Conservation (phyloP, 805 yeast genomes). For the Candida schatavii region DNA sequence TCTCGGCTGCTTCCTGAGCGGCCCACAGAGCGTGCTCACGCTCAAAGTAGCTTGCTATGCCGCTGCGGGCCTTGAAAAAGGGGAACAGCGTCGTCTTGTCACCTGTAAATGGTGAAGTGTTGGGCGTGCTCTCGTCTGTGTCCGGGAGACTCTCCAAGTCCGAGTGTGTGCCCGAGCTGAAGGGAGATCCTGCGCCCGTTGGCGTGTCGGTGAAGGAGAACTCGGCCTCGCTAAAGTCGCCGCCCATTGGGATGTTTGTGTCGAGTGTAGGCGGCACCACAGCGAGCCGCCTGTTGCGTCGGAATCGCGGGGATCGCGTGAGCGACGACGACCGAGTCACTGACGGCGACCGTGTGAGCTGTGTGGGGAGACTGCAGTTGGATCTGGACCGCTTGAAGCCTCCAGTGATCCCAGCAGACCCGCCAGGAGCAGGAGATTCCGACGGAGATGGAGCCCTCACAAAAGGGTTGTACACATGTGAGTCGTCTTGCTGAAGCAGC, state of each 20-base stretch:
- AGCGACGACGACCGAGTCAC: slow-evolving; percentile 4
- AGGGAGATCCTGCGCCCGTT: not conserved
- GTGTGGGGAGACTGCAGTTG: not conserved
- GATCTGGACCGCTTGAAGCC: slow-evolving; percentile 4
- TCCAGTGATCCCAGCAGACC: no score
- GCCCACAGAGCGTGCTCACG: not conserved
- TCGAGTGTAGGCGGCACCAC: not conserved
- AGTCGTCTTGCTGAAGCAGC: slow-evolving; percentile 10
- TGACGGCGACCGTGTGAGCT: slow-evolving; percentile 3
- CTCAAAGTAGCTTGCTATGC: not conserved
- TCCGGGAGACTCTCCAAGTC: slow-evolving; percentile 4
- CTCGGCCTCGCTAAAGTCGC: slow-evolving; percentile 2
- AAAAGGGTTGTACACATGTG: not conserved
- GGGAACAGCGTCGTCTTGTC: not conserved
- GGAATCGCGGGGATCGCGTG: slow-evolving; percentile 1
- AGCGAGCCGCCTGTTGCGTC: not conserved
- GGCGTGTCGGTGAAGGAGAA: slow-evolving; percentile 1
- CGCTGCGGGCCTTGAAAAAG: not conserved
- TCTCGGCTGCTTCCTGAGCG: not conserved
- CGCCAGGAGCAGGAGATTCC: not conserved
- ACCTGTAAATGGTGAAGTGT: slow-evolving; percentile 4
- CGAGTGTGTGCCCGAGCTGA: slow-evolving; percentile 1
- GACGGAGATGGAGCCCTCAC: not conserved
- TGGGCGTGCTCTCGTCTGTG: slow-evolving; percentile 5
- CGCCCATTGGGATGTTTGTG: not conserved